phyloP scores from a whole-genome alignment of 768 basidiomycete genomes.

The Saitozyma podzolica region DNA sequence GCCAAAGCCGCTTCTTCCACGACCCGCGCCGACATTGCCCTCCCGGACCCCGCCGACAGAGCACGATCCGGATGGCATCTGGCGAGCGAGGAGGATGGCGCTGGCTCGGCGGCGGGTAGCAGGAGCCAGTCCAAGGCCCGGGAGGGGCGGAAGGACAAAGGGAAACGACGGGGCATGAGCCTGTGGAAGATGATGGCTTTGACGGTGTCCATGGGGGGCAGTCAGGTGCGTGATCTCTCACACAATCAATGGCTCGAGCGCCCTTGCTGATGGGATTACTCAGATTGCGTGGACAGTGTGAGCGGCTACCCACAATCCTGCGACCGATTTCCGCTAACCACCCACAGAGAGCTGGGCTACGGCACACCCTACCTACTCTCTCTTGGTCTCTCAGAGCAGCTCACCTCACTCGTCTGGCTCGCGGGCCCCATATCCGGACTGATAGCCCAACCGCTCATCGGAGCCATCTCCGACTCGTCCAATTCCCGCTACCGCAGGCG shows the following conservation, averaged over 20 bases:
- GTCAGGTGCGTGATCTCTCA: constrained; percentile 42
- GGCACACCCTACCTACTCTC: constrained; percentile 89
- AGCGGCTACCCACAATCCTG: constrained; percentile 36
- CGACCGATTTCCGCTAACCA: neutral
- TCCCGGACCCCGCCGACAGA: neutral
- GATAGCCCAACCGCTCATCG: constrained; percentile 95
- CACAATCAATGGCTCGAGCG: neutral
- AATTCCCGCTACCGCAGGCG: constrained; percentile 81
- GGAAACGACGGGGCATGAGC: constrained; percentile 27
- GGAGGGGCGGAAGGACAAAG: neutral
- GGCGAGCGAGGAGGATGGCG: constrained; percentile 9
- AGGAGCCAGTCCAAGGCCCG: neutral
- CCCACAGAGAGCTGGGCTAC: constrained; percentile 62
- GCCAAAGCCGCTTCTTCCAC: constrained; percentile 8
- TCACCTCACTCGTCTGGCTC: constrained; percentile 91
- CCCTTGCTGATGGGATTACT: constrained; percentile 36
- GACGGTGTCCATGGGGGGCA: constrained; percentile 85
- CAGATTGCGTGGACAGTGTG: constrained; percentile 96
- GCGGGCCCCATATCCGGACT: constrained; percentile 87
- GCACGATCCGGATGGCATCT: constrained; percentile 7
- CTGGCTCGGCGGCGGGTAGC: neutral
- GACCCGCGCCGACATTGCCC: constrained; percentile 4
- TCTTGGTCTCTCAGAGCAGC: constrained; percentile 77
- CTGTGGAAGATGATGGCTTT: constrained; percentile 51
- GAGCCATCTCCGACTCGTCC: constrained; percentile 93